These are phyloP conservation scores for Rossbeevera mucosa DNA, from an alignment of 768 basidiomycete species.

Conservation along the genomic window DNA sequence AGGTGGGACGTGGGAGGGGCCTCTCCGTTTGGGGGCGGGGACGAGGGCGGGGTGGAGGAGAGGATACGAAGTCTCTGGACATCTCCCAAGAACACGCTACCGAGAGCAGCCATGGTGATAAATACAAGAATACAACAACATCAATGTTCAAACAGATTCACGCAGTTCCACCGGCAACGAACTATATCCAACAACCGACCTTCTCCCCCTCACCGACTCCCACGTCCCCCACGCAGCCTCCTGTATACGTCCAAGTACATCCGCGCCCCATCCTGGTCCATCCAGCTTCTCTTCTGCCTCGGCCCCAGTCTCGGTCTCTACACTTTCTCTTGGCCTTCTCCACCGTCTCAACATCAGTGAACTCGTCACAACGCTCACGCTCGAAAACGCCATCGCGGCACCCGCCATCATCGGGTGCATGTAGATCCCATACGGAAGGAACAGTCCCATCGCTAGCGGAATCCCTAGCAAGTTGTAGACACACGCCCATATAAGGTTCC, in stretches of 20 bases:
- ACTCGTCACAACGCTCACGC: slow-evolving; percentile 90
- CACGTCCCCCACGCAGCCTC: slow-evolving; percentile 44
- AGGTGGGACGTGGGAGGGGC: slow-evolving; percentile 10
- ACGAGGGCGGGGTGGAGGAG: slow-evolving; percentile 50
- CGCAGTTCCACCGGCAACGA: slow-evolving; percentile 69
- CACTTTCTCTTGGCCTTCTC: slow-evolving; percentile 62
- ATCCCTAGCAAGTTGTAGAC: slow-evolving; percentile 91
- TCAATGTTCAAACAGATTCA: slow-evolving; percentile 21
- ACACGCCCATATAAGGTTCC: slow-evolving; percentile 96
- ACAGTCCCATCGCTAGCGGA: slow-evolving; percentile 95
- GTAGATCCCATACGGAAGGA: slow-evolving; percentile 87
- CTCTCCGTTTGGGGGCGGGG: slow-evolving; percentile 32
- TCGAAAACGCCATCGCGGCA: slow-evolving; percentile 98
- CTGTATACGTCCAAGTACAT: slow-evolving; percentile 36
- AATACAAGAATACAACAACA: neutral
- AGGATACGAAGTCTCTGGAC: slow-evolving; percentile 60
- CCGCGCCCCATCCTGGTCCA: slow-evolving; percentile 4
- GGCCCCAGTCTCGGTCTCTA: slow-evolving; percentile 48
- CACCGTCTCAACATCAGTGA: slow-evolving; percentile 85
- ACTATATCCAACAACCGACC: slow-evolving; percentile 52
- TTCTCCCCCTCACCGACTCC: slow-evolving; percentile 41
- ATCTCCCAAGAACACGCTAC: slow-evolving; percentile 82
- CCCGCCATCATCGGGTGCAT: slow-evolving; percentile 98
- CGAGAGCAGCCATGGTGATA: slow-evolving; percentile 46
- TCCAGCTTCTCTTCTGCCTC: slow-evolving; percentile 30